Evolutionary conservation across 2,329 filamentous ascomycete species (phyloP), one percentile per base, ranked within the genome.

Genomic region (Chaetomium sp.): DNA sequence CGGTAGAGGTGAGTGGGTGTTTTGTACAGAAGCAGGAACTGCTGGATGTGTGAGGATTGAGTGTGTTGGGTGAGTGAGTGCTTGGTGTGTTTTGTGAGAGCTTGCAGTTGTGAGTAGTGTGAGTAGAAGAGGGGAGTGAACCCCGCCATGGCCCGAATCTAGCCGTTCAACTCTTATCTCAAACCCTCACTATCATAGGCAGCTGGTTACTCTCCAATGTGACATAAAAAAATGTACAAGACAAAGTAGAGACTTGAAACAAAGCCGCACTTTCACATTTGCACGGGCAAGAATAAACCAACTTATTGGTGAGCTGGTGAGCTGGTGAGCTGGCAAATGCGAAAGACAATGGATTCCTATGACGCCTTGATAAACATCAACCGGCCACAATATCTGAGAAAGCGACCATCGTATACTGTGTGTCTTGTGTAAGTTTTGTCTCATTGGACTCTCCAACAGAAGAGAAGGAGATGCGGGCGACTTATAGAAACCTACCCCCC

Each of bases 61-160:
- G 25, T 29, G 27, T 29, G 27, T 29, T 3, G 27, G 6, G 27
- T 23, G n/a, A 54, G 33, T 38, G 27, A 13, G 7, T 33, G 19
- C 4, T 8, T 42, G 54, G 29, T 38, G 29, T 27, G 25, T 25
- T 51, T 29, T 12, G 23, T 19, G 56, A 29, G 23, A 33, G 21
- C 19, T 60, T 35, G 19, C 12, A 45, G 21, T 8, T n/a, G 47
- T 50, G 13, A 27, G 29, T 54, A 13, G 23, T n/a, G 47, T 50
- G 13, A 27, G 29, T 54, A 13, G 23, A 10, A 29, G 35, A 35
- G 27, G 59, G 19, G 47, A 55, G 21, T 55, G 45, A 49, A 59
- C 62, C 62, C 62, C 62, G 62, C 62, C 49, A 33, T 53, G 54
- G 21, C 33, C 31, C 23, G 25, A 45, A 13, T 6, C 38, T 33